phyloP scores from a whole-genome alignment of 345 rosid genomes.

The Leavenworthia alabamica region DNA sequence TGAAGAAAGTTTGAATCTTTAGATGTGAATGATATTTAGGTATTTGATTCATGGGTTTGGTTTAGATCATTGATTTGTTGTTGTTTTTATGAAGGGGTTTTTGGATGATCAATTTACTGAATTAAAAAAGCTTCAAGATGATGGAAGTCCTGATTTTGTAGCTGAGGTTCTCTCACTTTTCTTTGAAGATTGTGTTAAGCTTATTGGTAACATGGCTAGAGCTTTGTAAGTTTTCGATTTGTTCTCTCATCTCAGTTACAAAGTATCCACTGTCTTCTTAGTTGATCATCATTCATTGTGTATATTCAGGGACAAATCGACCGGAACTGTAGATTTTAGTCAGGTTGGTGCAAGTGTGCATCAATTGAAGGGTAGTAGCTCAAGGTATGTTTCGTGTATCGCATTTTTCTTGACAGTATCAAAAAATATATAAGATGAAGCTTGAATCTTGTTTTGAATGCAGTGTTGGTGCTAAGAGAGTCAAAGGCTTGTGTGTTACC shows the following conservation, averaged over 20 bases:
- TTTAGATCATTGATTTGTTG: neutral
- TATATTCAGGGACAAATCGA: slow-evolving; percentile 42
- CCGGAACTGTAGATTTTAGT: slow-evolving; percentile 50
- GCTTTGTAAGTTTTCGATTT: slow-evolving; percentile 52
- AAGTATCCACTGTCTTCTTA: neutral
- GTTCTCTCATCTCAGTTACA: neutral
- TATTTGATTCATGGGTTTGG: neutral
- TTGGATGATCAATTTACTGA: slow-evolving; percentile 77
- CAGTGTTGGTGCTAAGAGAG: slow-evolving; percentile 73
- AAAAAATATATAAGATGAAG: neutral
- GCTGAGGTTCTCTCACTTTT: slow-evolving; percentile 61
- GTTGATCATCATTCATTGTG: neutral
- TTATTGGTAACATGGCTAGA: slow-evolving; percentile 51
- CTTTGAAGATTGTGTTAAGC: slow-evolving; percentile 76
- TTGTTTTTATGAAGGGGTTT: slow-evolving; percentile 35
- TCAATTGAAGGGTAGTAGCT: slow-evolving; percentile 93
- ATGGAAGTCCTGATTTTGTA: slow-evolving; percentile 69
- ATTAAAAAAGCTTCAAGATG: slow-evolving; percentile 80
- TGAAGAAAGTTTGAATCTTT: neutral
- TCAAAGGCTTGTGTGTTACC: slow-evolving; percentile 50
- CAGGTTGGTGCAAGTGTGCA: slow-evolving; percentile 68
- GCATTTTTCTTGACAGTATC: neutral
- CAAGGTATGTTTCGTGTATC: slow-evolving; percentile 45
- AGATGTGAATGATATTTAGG: neutral
- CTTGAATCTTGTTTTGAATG: slow-evolving; percentile 8